Base-by-base conservation (phyloP, 495 filamentous ascomycete species). In the Penicillium cinerascens region DNA sequence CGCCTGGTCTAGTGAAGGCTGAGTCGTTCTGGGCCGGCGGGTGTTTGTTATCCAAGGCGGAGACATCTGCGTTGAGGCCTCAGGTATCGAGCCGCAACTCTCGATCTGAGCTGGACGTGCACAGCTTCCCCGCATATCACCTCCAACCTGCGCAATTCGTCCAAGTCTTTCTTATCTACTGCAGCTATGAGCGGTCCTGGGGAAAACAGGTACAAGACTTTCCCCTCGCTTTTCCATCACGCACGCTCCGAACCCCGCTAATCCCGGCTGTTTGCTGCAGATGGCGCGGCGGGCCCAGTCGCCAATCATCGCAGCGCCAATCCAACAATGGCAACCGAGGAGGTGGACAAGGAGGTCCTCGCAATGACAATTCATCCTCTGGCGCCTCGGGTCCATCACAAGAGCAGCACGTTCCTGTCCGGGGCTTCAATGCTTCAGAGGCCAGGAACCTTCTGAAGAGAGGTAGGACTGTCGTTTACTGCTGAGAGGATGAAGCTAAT, bases 351-450 rank as follows among this genome's bases (percentile, higher is more conserved):
- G 65, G 66, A 20, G 56, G 59, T 41, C 38, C 63, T 25, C 71
- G 70, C 4, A 67, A 68, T 46, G 67, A 61, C 21, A 64, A 57
- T 43, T 36, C 52, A 54, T 54, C 65, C 26, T 70, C 68, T 71
- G 52, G 51, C 8, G 62, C 59, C 39, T 55, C 64, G 37, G 56
- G 58, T 17, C 53, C 56, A 37, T 40, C 60, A 26, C 70, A 71
- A 49, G 74, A 75, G 8, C 72, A 70, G 42, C 76, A 79, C 56
- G 63, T 72, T 21, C 68, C 76, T 35, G 74, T 76, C 23, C 65
- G 67, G 38, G 72, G 68, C 7, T 80, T 79, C 65, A 80, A 80
- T 51, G 67, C 73, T 21, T 52, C 60, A 6, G 76, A 79, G 52
- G 65, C 64, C n/a, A 77, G 72, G 53, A 66, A 55, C 36, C 59